phyloP scores from a whole-genome alignment of 2,329 filamentous ascomycete species.

The Microdochium trichocladiopsis region DNA sequence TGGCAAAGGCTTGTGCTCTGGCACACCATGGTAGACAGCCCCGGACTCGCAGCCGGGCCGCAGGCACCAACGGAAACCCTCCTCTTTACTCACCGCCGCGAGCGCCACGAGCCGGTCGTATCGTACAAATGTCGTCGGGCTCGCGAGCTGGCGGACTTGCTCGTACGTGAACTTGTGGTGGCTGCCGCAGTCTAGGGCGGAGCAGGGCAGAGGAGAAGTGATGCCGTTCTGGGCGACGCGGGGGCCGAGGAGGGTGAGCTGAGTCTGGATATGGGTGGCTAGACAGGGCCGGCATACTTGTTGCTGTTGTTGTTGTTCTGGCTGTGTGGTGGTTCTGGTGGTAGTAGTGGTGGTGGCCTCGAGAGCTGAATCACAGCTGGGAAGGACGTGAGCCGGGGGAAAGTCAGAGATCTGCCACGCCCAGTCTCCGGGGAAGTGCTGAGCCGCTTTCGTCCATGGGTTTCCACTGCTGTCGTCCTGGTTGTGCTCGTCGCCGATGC shows the following conservation, averaged over 20 bases:
- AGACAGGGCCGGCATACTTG: constrained; percentile 5
- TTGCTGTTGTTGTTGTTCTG: not conserved
- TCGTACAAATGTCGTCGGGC: constrained; percentile 2
- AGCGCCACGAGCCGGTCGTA: constrained; percentile 8
- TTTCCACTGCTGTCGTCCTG: not conserved
- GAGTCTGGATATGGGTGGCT: constrained; percentile 3
- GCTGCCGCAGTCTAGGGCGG: not conserved
- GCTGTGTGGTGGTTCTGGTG: constrained; percentile 4
- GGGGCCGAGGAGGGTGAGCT: constrained; percentile 32
- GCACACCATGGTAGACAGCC: constrained; percentile 10
- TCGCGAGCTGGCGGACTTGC: constrained; percentile 6
- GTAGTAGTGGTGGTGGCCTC: no score
- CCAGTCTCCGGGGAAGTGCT: constrained; percentile 7
- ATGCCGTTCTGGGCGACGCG: constrained; percentile 20
- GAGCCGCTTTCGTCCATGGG: constrained; percentile 1
- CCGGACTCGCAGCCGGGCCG: constrained; percentile 12
- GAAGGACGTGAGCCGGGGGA: constrained; percentile 4
- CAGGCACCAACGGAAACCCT: constrained; percentile 15
- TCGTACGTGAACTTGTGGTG: constrained; percentile 3
- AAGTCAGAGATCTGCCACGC: constrained; percentile 7
- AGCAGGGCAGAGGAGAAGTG: constrained; percentile 2
- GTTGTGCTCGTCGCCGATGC: not conserved
- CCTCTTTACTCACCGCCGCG: constrained; percentile 4
- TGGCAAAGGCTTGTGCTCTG: not conserved
- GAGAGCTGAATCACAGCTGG: no score